Base-by-base conservation (phyloP, 257 asterid genomes). In the Ocimum tenuiflorum region DNA sequence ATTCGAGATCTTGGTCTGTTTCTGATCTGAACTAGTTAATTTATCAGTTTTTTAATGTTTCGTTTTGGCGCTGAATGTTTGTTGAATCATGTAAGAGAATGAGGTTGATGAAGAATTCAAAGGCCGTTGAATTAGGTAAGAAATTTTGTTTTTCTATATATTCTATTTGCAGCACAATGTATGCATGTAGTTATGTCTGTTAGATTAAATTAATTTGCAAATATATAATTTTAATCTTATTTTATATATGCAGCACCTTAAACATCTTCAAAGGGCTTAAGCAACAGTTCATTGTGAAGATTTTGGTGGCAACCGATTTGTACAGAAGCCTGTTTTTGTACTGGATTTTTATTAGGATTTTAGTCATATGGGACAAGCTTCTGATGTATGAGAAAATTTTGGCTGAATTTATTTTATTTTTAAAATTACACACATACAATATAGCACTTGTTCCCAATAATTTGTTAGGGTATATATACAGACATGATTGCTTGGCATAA, bases 31-130 rank as follows among this genome's bases (percentile, higher is more conserved):
- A 3, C 42, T 33, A 9, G 35, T 7, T 56, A 15, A 38, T 38
- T 11, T 9, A 38, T 0, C 1, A 38, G 10, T 11, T 8, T 15
- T 22, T 9, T 7, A 7, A 19, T 3, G 3, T 39, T 9, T 56
- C 3, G 2, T 29, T 71, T 35, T 43, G 49, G 49, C 76, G 49
- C 78, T 86, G 96, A 43, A 89, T 89, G 95, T 85, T 89, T 80
- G 91, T 79, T 68, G 86, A 85, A 58, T 82, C 95, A 8, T 89
- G 92, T 69, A 89, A 80, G 83, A 83, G 85, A 78, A 18, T 86
- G 71, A 84, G 95, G 75, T 75, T 89, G 78, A 83, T 89, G 95
- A 89, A 81, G 78, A 75, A 79, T 65, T 77, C 85, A 1, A 94
- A 86, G 68, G 82, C 76, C 18, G 65, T 59, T 63, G 82, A 67